phyloP scores from a whole-genome alignment of 1,139 yeast species.

The Pneumocystis wakefieldiae region DNA sequence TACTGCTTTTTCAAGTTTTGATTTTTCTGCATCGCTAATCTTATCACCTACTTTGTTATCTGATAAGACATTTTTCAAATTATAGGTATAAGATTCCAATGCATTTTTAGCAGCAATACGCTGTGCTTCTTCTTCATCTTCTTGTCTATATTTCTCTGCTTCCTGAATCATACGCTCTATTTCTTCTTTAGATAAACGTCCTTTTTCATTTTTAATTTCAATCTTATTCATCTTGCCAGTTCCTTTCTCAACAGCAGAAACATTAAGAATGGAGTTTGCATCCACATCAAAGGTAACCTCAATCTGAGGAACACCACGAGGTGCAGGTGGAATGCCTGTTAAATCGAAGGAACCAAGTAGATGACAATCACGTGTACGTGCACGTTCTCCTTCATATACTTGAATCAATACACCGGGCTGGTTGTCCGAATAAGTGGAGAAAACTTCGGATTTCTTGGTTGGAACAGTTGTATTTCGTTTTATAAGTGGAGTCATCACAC shows the following conservation, averaged over 20 bases:
- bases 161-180: constrained; percentile 90
- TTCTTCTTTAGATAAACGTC: constrained; percentile 87
- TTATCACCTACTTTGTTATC: constrained; percentile 74
- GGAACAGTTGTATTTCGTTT: constrained; percentile 88
- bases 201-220: constrained; percentile 85
- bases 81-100: constrained; percentile 82
- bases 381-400: constrained; percentile 91
- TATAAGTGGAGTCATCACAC: constrained; percentile 82
- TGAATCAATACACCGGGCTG: constrained; percentile 89
- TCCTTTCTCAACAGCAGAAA: constrained; percentile 86
- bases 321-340: constrained; percentile 88
- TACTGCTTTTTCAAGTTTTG: constrained; percentile 66
- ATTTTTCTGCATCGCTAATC: constrained; percentile 66
- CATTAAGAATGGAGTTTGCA: constrained; percentile 87
- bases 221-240: constrained; percentile 69
- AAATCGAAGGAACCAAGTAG: constrained; percentile 85
- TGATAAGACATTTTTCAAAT: constrained; percentile 65
- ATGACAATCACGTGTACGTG: constrained; percentile 85
- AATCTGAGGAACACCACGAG: constrained; percentile 91
- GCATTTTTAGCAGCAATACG: constrained; percentile 74
- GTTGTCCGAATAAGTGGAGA: constrained; percentile 86
- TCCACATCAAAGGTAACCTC: constrained; percentile 87
- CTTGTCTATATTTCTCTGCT: constrained; percentile 73
- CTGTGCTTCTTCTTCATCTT: constrained; percentile 67
- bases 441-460: constrained; percentile 80